A percentile compares a stretch with the other conserved stretches of the same genome.
Evolutionary conservation across 148 eudicot species (phyloP).

Genomic region (Silene latifolia): DNA sequence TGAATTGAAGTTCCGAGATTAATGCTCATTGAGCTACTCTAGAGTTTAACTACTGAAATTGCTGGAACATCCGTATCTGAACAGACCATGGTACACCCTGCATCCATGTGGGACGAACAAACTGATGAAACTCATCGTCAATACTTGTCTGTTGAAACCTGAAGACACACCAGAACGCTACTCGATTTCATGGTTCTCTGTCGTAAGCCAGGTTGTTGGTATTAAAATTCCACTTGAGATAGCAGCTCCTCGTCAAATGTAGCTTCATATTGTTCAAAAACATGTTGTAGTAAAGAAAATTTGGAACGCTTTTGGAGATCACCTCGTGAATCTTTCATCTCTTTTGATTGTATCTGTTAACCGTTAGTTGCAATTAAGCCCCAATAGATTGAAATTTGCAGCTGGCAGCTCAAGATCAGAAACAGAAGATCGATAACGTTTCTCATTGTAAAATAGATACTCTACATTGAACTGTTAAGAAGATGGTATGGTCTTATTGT

Average conservation of each 20-base stretch:
- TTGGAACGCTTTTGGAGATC: not conserved
- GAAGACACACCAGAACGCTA: too few species aligned
- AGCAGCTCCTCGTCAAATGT: too few species aligned
- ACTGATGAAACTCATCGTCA: slow-evolving; percentile 59
- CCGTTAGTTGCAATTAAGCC: too few species aligned
- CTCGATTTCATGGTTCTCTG: slow-evolving; percentile 79
- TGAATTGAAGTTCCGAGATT: too few species aligned
- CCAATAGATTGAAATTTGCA: too few species aligned
- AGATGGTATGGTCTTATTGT: too few species aligned
- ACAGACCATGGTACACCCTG: slow-evolving; percentile 77
- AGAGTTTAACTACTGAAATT: not conserved
- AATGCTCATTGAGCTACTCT: too few species aligned
- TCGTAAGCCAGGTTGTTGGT: slow-evolving; percentile 83
- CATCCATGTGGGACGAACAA: slow-evolving; percentile 96
- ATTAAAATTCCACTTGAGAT: slow-evolving; percentile 61
- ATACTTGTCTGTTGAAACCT: slow-evolving; percentile 24
- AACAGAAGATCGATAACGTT: too few species aligned
- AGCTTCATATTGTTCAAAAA: not conserved
- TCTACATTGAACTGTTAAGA: too few species aligned
- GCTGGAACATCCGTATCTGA: slow-evolving; percentile 88
- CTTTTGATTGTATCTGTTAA: too few species aligned
- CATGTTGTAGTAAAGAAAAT: not conserved
- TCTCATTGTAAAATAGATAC: too few species aligned
- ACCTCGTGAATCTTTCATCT: not conserved
- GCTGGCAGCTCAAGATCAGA: too few species aligned